phyloP scores from a whole-genome alignment of 257 asterid species.

The Cordia subcordata region DNA sequence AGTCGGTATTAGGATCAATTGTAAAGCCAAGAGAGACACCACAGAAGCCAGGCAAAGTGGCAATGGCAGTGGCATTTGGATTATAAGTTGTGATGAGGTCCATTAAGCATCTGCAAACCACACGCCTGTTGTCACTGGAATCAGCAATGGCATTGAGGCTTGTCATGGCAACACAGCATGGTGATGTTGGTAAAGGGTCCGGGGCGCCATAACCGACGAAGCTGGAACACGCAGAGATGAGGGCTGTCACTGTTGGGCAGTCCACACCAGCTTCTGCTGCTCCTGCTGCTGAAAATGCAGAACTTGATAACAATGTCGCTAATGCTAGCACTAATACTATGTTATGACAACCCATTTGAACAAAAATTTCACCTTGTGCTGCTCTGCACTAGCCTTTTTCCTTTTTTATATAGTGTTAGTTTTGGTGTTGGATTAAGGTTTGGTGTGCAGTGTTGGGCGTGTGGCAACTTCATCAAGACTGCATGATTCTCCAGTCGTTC shows the following conservation, averaged over 20 bases:
- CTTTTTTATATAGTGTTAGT: neutral
- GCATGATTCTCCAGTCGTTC: conserved; percentile 20
- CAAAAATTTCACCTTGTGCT: neutral
- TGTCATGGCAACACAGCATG: conserved; percentile 79
- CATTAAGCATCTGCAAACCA: conserved; percentile 75
- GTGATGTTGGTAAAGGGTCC: conserved; percentile 69
- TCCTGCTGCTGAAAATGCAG: neutral
- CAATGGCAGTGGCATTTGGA: conserved; percentile 82
- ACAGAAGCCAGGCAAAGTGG: conserved; percentile 88
- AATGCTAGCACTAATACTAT: conserved; percentile 1
- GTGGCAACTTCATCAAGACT: conserved; percentile 27
- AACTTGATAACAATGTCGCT: conserved; percentile 6
- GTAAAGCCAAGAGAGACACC: conserved; percentile 86
- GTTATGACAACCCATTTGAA: conserved; percentile 1
- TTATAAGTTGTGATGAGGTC: conserved; percentile 36
- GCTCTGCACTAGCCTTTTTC: neutral
- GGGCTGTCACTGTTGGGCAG: conserved; percentile 59
- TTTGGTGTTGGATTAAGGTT: conserved; percentile 5
- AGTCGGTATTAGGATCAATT: conserved; percentile 74
- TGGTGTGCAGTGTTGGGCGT: conserved; percentile 31
- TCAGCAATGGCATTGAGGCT: conserved; percentile 46
- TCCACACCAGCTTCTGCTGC: conserved; percentile 17
- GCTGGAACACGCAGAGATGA: conserved; percentile 66
- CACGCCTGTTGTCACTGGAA: conserved; percentile 43
- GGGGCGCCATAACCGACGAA: conserved; percentile 60